Percentiles rank a stretch among this genome's conserved stretches.
Conservation (phyloP, 139 green algal species). For the Chlorella sp. region DNA sequence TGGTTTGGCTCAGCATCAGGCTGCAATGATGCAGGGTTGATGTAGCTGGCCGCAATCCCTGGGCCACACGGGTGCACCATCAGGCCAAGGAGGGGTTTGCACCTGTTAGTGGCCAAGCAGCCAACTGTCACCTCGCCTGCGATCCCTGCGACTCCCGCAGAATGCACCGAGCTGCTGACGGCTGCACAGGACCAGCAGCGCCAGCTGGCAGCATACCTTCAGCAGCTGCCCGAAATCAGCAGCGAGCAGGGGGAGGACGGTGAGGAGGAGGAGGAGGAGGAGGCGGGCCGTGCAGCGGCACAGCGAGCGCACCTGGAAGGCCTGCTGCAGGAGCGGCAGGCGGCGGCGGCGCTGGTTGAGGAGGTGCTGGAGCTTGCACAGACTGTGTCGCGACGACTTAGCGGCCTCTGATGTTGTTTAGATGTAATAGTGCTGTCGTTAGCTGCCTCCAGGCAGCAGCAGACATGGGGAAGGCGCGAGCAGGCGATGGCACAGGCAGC, state of each 20-base stretch:
- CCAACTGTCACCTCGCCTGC: too few relatives aligned
- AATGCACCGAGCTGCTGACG: too few relatives aligned
- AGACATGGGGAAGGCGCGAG: background rate
- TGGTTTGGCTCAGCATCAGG: background rate
- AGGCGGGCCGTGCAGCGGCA: background rate
- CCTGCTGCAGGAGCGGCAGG: conserved; percentile 12
- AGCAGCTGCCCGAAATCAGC: background rate
- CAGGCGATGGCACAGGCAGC: background rate
- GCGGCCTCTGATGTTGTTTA: background rate
- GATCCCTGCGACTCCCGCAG: too few relatives aligned
- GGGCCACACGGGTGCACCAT: too few relatives aligned
- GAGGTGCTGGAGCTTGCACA: background rate
- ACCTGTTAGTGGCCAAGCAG: too few relatives aligned
- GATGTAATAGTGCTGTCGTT: background rate
- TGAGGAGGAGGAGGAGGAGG: background rate
- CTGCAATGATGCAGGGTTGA: too few relatives aligned
- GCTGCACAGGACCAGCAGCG: background rate
- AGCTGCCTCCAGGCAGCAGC: background rate
- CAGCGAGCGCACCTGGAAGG: background rate
- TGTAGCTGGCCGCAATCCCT: too few relatives aligned
- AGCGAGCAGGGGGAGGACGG: background rate
- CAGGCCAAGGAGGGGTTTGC: too few relatives aligned
- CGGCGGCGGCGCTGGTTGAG: conserved; percentile 12
- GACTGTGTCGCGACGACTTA: background rate
- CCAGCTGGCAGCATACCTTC: conserved; percentile 19